Evolutionary conservation across 2,329 filamentous ascomycete species (phyloP), one percentile per base, ranked within the genome.

Genomic region (Thermoascus crustaceus): DNA sequence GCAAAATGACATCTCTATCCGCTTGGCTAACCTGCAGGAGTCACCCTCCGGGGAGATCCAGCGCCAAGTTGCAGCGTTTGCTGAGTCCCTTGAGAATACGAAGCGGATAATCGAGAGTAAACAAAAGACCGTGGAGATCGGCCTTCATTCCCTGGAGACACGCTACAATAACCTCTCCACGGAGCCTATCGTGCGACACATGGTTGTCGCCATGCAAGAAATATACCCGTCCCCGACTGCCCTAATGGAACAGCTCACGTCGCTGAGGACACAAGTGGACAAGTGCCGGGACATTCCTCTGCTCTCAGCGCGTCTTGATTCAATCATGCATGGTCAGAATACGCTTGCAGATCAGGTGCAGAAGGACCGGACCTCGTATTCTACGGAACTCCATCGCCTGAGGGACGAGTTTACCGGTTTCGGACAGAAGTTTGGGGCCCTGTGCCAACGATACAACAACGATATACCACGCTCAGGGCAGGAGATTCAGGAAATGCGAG

Each of bases 161-260:
- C 72, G 71, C 40, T 75, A 66, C 40, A 67, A 66, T 37, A 73
- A 71, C 42, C 50, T 78, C 5, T 51, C 50, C 11, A 63, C 62
- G 0, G 56, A 58, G 7, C 45, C 53, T 3, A 33, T 68, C 11
- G 54, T 57, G 2, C 51, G 48, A n/a, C 44, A 52, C 9, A 61
- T 64, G 46, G 33, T 59, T 14, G 42, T 35, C 13, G 48, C 49
- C 2, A 54, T 64, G 43, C 52, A 54, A 21, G 52, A 60, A 33
- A 52, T 59, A 47, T 61, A 60, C 23, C 60, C 60, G 1, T 50
- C 49, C n/a, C 36, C 53, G 25, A 43, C 41, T 21, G 44, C 46
- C 7, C 22, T 53, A 14, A 32, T 47, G 6, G 43, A 52, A 5
- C 46, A 50, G 19, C 33, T 55, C 8, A 22, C 33, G 5, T n/a